These are phyloP conservation scores for Coemansia sp. DNA, from an alignment of 192 early-diverging fungal genomes.

Conservation along the genomic window DNA sequence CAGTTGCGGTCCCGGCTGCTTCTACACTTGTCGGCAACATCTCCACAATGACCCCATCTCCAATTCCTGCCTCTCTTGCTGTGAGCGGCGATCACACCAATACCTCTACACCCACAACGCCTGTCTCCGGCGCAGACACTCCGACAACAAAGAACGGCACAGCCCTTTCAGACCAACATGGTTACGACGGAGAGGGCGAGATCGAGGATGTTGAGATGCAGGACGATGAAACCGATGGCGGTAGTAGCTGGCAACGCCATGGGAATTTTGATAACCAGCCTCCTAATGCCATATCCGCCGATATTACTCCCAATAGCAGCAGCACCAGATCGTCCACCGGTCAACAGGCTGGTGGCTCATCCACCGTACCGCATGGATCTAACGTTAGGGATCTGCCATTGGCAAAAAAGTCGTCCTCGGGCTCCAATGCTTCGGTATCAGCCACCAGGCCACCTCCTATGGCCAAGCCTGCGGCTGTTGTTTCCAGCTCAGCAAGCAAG, in stretches of 20 bases:
- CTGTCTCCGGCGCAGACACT: slow-evolving; percentile 30
- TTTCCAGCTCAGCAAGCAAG: not conserved
- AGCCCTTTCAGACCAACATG: slow-evolving; percentile 1
- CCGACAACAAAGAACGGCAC: slow-evolving; percentile 29
- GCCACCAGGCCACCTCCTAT: slow-evolving; percentile 29
- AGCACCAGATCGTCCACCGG: no score
- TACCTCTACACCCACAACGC: slow-evolving; percentile 33
- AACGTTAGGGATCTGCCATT: slow-evolving; percentile 13
- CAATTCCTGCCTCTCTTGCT: slow-evolving; percentile 20
- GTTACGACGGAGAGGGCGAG: slow-evolving; percentile 37
- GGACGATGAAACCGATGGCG: slow-evolving; percentile 38
- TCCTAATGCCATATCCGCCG: not conserved
- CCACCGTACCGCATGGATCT: not conserved
- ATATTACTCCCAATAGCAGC: not conserved
- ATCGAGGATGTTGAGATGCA: slow-evolving; percentile 53
- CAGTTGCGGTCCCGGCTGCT: not conserved
- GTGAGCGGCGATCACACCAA: slow-evolving; percentile 21
- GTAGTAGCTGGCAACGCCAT: not conserved
- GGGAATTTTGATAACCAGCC: not conserved
- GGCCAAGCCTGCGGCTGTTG: slow-evolving; percentile 30
- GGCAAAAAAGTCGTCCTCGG: slow-evolving; percentile 4
- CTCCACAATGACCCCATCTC: slow-evolving; percentile 19
- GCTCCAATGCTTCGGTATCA: not conserved
- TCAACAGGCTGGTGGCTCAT: no score
- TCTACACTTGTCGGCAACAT: slow-evolving; percentile 4